These are phyloP conservation scores for Thermomucor indicae-seudaticae DNA, from an alignment of 371 early-diverging fungal species.

Conservation along the genomic window DNA sequence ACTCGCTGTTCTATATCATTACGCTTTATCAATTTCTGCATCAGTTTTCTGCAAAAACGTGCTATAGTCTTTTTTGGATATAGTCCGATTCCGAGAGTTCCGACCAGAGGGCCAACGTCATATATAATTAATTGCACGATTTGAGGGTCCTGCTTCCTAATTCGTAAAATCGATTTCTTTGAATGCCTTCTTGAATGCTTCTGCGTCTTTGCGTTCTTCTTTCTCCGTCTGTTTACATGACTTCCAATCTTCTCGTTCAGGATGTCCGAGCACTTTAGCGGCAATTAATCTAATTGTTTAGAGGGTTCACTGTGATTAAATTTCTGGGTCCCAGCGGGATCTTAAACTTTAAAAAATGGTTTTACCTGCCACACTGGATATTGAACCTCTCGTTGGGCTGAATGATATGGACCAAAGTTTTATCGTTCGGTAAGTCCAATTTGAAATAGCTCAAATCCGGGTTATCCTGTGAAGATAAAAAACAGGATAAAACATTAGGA, in stretches of 20 bases:
- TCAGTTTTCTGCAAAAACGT: background rate
- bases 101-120: no score
- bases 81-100: background rate
- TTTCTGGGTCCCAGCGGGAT: background rate
- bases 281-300: constrained; percentile 48
- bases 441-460: constrained; percentile 51
- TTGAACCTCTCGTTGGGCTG: constrained; percentile 51
- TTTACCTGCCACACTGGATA: constrained; percentile 67
- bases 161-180: constrained; percentile 43
- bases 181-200: constrained; percentile 53
- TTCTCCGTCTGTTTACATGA: constrained; percentile 52
- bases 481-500: background rate
- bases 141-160: no score
- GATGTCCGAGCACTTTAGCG: constrained; percentile 54
- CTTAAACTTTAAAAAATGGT: background rate
- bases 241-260: constrained; percentile 75
- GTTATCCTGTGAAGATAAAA: constrained; percentile 12
- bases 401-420: constrained; percentile 40
- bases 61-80: background rate
- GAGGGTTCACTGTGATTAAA: background rate
- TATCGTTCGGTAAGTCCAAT: constrained; percentile 60
- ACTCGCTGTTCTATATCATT: no score
- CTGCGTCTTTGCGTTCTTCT: constrained; percentile 54
- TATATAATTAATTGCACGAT: no score
- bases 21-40: background rate